Evolutionary conservation across 2,329 filamentous ascomycete genomes (phyloP).

Genomic region (Curvularia eragrostidis): DNA sequence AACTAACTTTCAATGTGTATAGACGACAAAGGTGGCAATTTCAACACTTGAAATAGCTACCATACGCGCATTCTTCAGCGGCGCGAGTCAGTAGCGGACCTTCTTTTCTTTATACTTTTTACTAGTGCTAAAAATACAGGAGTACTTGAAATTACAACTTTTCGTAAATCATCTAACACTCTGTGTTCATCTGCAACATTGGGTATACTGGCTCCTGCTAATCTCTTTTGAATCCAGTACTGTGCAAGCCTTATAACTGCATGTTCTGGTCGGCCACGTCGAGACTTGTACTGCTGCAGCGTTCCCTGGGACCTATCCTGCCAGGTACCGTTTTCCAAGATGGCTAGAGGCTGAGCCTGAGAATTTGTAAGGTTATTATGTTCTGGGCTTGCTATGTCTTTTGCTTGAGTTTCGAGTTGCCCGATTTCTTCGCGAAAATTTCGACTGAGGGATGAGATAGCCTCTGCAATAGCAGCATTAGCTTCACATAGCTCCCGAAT

Average conservation of each 20-base stretch:
- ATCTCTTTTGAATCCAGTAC: slow-evolving; percentile 10
- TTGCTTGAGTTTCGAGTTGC: slow-evolving; percentile 11
- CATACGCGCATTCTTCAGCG: neutral
- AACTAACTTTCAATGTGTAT: neutral
- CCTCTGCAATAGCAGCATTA: slow-evolving; percentile 15
- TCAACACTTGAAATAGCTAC: neutral
- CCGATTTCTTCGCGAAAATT: neutral
- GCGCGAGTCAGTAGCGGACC: slow-evolving; percentile 13
- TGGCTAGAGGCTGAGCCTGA: neutral
- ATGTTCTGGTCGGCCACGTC: neutral
- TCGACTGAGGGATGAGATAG: slow-evolving; percentile 2
- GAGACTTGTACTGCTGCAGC: neutral
- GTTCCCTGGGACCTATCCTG: neutral
- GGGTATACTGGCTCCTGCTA: neutral
- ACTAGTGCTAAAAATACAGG: neutral
- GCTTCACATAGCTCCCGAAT: slow-evolving; percentile 9
- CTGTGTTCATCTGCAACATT: slow-evolving; percentile 1
- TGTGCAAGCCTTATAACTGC: slow-evolving; percentile 5
- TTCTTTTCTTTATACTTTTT: slow-evolving; percentile 9
- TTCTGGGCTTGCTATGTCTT: neutral
- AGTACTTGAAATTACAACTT: slow-evolving; percentile 8
- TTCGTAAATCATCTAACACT: slow-evolving; percentile 12
- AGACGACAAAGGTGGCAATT: neutral
- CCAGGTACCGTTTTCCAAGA: neutral
- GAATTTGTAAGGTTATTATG: neutral